Evolutionary conservation across 768 basidiomycete species (phyloP).

Genomic region (Fomitopsis serialis): DNA sequence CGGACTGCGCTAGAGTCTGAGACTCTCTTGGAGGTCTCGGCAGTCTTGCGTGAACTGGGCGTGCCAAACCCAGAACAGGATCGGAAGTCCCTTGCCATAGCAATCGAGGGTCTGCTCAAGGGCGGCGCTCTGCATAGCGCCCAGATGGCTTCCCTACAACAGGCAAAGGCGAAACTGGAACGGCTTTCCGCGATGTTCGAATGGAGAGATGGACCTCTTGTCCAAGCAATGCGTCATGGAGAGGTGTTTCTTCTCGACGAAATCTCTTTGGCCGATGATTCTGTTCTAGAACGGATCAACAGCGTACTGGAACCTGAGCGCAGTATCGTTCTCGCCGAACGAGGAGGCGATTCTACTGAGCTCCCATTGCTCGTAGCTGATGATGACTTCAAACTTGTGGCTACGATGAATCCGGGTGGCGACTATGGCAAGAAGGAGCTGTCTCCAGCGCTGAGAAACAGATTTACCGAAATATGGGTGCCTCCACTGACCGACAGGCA

Average conservation of each 20-base stretch:
- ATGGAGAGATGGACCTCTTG: slow-evolving; percentile 96
- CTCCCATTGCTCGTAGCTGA: slow-evolving; percentile 62
- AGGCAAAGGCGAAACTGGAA: slow-evolving; percentile 39
- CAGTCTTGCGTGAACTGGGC: slow-evolving; percentile 38
- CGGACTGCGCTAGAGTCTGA: slow-evolving; percentile 51
- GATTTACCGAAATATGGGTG: slow-evolving; percentile 99
- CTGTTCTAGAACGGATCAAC: slow-evolving; percentile 94
- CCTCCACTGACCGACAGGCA: slow-evolving; percentile 67
- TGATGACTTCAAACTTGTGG: slow-evolving; percentile 78
- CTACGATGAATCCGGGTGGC: slow-evolving; percentile 99
- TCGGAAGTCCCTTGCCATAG: slow-evolving; percentile 19
- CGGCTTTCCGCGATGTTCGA: slow-evolving; percentile 79
- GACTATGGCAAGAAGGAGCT: slow-evolving; percentile 99
- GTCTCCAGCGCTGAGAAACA: slow-evolving; percentile 92
- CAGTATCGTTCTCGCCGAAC: slow-evolving; percentile 88
- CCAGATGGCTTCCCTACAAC: slow-evolving; percentile 29
- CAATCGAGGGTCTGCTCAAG: slow-evolving; percentile 19
- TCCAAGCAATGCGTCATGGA: slow-evolving; percentile 84
- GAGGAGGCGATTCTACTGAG: slow-evolving; percentile 70
- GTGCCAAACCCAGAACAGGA: slow-evolving; percentile 17
- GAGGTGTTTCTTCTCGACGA: slow-evolving; percentile 91
- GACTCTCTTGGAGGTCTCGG: slow-evolving; percentile 36
- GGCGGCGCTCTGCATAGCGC: slow-evolving; percentile 27
- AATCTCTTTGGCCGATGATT: slow-evolving; percentile 96
- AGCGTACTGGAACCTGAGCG: slow-evolving; percentile 93